Base-by-base conservation (phyloP, 2,329 filamentous ascomycete genomes). In the Xylariomycetidae sp. region DNA sequence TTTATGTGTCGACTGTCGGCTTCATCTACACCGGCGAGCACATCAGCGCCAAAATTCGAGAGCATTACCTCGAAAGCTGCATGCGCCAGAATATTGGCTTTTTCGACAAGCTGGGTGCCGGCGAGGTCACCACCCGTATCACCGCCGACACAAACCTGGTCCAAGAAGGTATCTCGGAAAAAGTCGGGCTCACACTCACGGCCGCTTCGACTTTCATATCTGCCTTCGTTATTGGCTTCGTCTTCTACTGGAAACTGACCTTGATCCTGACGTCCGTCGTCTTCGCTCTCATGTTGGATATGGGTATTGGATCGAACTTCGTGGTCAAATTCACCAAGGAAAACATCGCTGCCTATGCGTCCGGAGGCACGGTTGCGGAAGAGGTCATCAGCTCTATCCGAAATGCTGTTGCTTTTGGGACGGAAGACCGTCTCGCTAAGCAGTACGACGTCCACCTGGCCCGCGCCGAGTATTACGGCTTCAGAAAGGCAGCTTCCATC, bases 311-410 rank as follows among this genome's bases (percentile, higher is more conserved):
- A 10, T 85, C 83, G 4, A 66, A 63, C 3, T 85, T 87, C 50
- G 82, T 95, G 49, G 68, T 94, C 54, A 86, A 80, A 56, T 90
- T 75, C 59, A 89, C 82, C 61, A 90, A 88, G 61, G 65, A 76
- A 37, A 82, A 84, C 2, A 68, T 95, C 30, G 70, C 82, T 32
- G 77, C 86, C 0, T 95, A 94, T 51, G 89, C 86, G 17, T 68
- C 79, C 30, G 90, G 89, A 43, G 90, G 89, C 36, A 89, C 82
- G 2, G 74, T 96, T 10, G 90, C 87, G 4, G 92, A 96, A 54
- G 92, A 98, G 61, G 90, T 95, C 34, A 75, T 98, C 50, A 89
- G 86, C 58, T 95, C 89, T 1, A 83, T 96, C 47, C 80, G 92
- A 43, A 96, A 94, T 53, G 85, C 90, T 6, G 79, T 86, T 6